Base-by-base conservation (phyloP, 176 grass and related monocot species). In the Triticum dicoccoides region DNA sequence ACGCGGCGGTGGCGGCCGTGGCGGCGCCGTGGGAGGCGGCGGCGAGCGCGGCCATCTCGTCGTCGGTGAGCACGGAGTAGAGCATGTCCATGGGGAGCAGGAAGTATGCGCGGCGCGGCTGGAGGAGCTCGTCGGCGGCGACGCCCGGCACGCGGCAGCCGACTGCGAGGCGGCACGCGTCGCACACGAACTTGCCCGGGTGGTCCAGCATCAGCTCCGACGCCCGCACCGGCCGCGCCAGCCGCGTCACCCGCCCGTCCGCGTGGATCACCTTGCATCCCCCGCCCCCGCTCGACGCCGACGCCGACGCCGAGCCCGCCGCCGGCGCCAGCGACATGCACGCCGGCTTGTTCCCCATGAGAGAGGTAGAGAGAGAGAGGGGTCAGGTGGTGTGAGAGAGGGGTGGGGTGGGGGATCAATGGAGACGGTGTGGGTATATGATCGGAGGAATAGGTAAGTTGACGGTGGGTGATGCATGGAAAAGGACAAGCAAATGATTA, bases 11-110 rank as follows among this genome's bases (percentile, higher is more conserved):
- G 32, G 63, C 78, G 20, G 87, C 82, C 3, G 71, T 41, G 54
- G 89, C 52, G 54, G 90, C 73, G 45, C 73, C 90, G 82, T 84
- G 91, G 65, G 70, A 80, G 3, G 47, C 17, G 4, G 47, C 27
- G 10, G 94, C 78, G 41, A 96, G 85, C 37, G 87, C 77, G 80
- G 85, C 87, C 94, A 94, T 92, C 90, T 98, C 97, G 24, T 96
- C 97, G 59, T 92, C 82, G 21, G 97, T 98, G 87, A 98, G 97
- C 65, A 98, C 94, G 65, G 97, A 98, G 88, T 96, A 98, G 61
- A 98, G 87, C 88, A 98, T 95, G 91, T 96, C 97, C 83, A 96
- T 86, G 21, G 94, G 97, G 11, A 98, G 94, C 11, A 98, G 90
- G 82, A 96, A 96, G 92, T 98, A 98, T 0, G 90, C 69, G 30